These are phyloP conservation scores for Kurtzmaniella quercitrusa DNA, from an alignment of 1,139 yeast genomes.

Conservation along the genomic window DNA sequence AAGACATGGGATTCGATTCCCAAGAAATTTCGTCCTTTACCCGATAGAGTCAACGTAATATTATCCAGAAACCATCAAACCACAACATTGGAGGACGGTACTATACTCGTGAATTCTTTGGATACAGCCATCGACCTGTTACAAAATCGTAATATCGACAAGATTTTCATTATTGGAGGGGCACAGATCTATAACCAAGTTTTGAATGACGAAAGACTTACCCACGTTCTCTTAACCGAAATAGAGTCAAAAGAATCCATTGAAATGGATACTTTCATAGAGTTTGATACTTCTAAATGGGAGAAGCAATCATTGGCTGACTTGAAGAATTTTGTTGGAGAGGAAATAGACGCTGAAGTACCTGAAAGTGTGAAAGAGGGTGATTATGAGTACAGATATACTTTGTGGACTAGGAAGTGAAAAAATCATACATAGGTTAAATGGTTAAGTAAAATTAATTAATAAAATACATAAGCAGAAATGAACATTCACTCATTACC, in stretches of 20 bases:
- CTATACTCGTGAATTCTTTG: constrained; percentile 44
- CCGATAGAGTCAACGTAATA: constrained; percentile 70
- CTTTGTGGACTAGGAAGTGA: constrained; percentile 40
- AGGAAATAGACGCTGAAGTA: constrained; percentile 29
- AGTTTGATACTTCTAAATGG: constrained; percentile 30
- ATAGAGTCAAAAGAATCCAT: constrained; percentile 38
- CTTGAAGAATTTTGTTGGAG: constrained; percentile 40
- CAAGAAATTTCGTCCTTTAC: constrained; percentile 73
- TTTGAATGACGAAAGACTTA: constrained; percentile 41
- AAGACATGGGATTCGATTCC: constrained; percentile 97
- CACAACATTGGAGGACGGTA: constrained; percentile 10
- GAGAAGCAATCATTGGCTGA: constrained; percentile 28
- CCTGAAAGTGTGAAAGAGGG: constrained; percentile 44
- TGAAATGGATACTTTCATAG: constrained; percentile 64
- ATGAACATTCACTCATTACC: background rate
- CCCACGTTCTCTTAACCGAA: constrained; percentile 72
- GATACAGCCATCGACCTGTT: constrained; percentile 35
- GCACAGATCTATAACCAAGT: constrained; percentile 74
- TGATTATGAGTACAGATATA: constrained; percentile 45
- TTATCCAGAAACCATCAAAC: constrained; percentile 46
- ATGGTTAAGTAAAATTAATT: constrained; percentile 8
- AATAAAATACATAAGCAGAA: constrained; percentile 10
- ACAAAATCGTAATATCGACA: constrained; percentile 32
- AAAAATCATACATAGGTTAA: background rate
- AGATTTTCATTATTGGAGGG: constrained; percentile 87